These are phyloP conservation scores for Aspergillus sp. DNA, from an alignment of 2,329 filamentous ascomycete species.

Conservation along the genomic window DNA sequence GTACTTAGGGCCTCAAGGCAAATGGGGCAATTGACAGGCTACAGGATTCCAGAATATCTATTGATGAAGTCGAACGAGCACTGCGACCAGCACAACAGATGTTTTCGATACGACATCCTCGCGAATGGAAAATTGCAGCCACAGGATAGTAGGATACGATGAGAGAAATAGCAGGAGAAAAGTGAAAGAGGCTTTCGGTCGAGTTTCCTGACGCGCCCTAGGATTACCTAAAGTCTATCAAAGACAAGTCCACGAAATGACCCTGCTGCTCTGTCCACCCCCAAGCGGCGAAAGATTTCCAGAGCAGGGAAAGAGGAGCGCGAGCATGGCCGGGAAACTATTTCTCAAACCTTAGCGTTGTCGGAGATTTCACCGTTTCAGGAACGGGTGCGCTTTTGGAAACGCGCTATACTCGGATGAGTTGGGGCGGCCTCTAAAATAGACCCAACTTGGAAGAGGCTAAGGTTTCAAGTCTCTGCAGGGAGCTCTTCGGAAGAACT, in stretches of 20 bases:
- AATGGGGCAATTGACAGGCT: not conserved
- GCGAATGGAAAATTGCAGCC: not conserved
- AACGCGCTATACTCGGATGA: slow-evolving; percentile 13
- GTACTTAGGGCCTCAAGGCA: not conserved
- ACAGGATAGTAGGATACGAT: not conserved
- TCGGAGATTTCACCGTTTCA: slow-evolving; percentile 29
- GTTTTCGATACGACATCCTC: not conserved
- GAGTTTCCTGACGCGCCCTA: slow-evolving; percentile 2
- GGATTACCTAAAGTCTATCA: slow-evolving; percentile 7
- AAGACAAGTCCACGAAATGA: slow-evolving; percentile 1
- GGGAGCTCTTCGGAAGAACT: slow-evolving; percentile 10
- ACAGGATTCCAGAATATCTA: not conserved
- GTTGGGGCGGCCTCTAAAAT: slow-evolving; percentile 23
- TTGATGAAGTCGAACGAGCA: not conserved
- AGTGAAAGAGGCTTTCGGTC: not conserved
- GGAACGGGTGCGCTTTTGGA: slow-evolving; percentile 22
- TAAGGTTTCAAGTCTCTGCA: slow-evolving; percentile 24
- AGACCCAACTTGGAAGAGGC: slow-evolving; percentile 12
- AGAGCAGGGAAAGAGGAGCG: slow-evolving; percentile 1
- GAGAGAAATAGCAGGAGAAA: not conserved
- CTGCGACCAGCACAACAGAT: not conserved
- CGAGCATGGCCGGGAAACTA: slow-evolving; percentile 15
- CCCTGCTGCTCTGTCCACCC: slow-evolving; percentile 1
- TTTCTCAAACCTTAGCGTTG: slow-evolving; percentile 24
- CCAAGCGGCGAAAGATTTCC: slow-evolving; percentile 10